phyloP scores from a whole-genome alignment of 2,329 filamentous ascomycete species.

The Cephalotrichum gorgonifer region DNA sequence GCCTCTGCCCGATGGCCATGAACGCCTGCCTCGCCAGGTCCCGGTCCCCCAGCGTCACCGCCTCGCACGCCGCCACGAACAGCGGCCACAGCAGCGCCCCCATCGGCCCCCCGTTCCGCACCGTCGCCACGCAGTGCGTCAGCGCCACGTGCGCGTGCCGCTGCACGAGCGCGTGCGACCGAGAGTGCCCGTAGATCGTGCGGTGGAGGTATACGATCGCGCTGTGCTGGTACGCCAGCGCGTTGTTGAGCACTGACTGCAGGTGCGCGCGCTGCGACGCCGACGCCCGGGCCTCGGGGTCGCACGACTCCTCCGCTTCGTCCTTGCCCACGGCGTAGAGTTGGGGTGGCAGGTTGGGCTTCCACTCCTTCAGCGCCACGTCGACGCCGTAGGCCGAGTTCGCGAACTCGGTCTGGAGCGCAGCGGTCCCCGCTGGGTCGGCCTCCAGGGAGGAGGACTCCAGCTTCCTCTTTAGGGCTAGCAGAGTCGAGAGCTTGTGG shows the following conservation, averaged over 20 bases:
- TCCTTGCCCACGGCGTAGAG: constrained; percentile 15
- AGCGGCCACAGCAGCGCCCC: constrained; percentile 57
- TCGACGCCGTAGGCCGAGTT: constrained; percentile 44
- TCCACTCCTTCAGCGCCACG: constrained; percentile 43
- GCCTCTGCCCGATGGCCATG: constrained; percentile 39
- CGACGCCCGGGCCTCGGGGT: background rate
- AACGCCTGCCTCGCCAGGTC: constrained; percentile 41
- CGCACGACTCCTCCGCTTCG: background rate
- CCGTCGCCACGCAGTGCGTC: constrained; percentile 43
- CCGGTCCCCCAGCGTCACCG: constrained; percentile 36
- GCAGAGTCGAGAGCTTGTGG: constrained; percentile 46
- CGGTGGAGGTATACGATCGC: constrained; percentile 48
- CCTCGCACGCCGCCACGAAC: constrained; percentile 54
- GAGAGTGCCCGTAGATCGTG: constrained; percentile 36
- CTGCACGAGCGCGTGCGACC: constrained; percentile 40
- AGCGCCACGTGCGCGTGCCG: constrained; percentile 39
- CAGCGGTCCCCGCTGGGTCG: constrained; percentile 31
- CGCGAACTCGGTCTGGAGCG: constrained; percentile 39
- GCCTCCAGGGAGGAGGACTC: constrained; percentile 29
- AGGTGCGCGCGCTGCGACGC: constrained; percentile 28
- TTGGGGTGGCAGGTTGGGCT: constrained; percentile 35
- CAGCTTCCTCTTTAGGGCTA: constrained; percentile 40
- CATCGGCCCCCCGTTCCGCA: constrained; percentile 48
- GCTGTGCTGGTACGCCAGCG: constrained; percentile 49
- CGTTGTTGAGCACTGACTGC: constrained; percentile 46